A percentile compares a stretch with the other conserved stretches of the same genome.
These are phyloP conservation scores for Naganishia friedmannii DNA, from an alignment of 768 basidiomycete species.

Conservation along the genomic window DNA sequence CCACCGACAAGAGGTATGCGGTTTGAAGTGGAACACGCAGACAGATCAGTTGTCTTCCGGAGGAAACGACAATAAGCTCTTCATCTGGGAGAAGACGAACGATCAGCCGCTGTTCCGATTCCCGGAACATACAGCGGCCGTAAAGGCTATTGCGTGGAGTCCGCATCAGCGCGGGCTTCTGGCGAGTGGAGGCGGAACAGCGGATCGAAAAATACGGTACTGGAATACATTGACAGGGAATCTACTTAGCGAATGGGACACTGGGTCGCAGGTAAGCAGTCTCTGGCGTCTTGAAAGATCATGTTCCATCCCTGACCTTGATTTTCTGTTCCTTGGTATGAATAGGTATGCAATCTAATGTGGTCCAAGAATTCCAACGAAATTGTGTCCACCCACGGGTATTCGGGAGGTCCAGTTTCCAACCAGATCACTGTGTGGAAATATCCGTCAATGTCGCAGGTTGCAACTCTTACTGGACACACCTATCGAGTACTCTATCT, in stretches of 20 bases:
- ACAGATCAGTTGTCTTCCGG: slow-evolving; percentile 75
- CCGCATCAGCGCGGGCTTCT: slow-evolving; percentile 86
- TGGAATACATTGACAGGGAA: slow-evolving; percentile 90
- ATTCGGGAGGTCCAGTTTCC: slow-evolving; percentile 85
- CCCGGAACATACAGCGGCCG: slow-evolving; percentile 92
- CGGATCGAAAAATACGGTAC: slow-evolving; percentile 94
- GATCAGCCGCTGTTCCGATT: slow-evolving; percentile 79
- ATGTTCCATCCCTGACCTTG: background rate
- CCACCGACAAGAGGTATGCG: slow-evolving; percentile 86
- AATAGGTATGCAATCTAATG: slow-evolving; percentile 90
- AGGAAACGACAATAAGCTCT: slow-evolving; percentile 98
- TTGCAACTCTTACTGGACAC: slow-evolving; percentile 89
- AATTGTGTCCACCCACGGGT: slow-evolving; percentile 95
- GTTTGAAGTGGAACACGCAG: slow-evolving; percentile 78
- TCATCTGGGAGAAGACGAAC: slow-evolving; percentile 85
- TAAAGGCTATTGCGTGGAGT: slow-evolving; percentile 98
- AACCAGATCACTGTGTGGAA: slow-evolving; percentile 91
- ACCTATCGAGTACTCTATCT: slow-evolving; percentile 91
- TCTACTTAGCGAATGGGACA: slow-evolving; percentile 83
- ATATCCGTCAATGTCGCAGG: slow-evolving; percentile 89
- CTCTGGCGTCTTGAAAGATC: background rate
- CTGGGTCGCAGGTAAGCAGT: slow-evolving; percentile 80
- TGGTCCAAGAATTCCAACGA: slow-evolving; percentile 96
- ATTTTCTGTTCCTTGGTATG: background rate
- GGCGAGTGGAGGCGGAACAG: slow-evolving; percentile 96